Conservation (phyloP, 805 yeast species). For the Scheffersomyces amazonensis region DNA sequence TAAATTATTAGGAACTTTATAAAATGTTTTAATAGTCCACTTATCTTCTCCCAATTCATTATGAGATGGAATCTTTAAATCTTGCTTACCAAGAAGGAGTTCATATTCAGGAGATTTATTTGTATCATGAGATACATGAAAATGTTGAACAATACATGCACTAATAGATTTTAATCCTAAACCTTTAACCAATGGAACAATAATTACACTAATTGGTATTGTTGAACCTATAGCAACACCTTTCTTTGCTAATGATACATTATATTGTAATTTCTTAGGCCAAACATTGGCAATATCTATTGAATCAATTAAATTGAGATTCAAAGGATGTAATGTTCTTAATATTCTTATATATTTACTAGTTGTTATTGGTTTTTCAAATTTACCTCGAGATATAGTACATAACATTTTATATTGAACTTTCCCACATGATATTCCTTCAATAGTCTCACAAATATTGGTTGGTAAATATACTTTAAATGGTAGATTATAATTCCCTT, state of each 20-base stretch:
- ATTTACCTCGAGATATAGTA: constrained; percentile 40
- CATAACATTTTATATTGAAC: constrained; percentile 42
- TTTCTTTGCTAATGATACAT: constrained; percentile 39
- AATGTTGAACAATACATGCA: constrained; percentile 28
- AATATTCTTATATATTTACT: constrained; percentile 42
- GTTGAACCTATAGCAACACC: constrained; percentile 47
- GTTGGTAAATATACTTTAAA: constrained; percentile 45
- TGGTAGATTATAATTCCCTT: constrained; percentile 53
- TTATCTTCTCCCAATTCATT: constrained; percentile 28
- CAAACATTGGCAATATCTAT: constrained; percentile 49
- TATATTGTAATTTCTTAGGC: constrained; percentile 53
- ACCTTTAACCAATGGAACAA: constrained; percentile 49
- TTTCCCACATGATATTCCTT: constrained; percentile 43
- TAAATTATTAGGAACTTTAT: constrained; percentile 39
- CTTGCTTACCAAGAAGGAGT: constrained; percentile 25
- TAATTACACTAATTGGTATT: constrained; percentile 38
- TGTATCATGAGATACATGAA: constrained; percentile 30
- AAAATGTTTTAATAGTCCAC: constrained; percentile 44
- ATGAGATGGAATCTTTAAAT: constrained; percentile 16
- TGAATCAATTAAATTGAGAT: constrained; percentile 37
- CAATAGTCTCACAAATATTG: constrained; percentile 47
- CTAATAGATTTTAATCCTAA: constrained; percentile 24
- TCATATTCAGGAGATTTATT: constrained; percentile 39
- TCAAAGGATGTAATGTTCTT: constrained; percentile 41
- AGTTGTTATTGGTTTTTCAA: constrained; percentile 33